These are phyloP conservation scores for Xanthoceras sorbifolium DNA, from an alignment of 345 rosid genomes.

Conservation along the genomic window DNA sequence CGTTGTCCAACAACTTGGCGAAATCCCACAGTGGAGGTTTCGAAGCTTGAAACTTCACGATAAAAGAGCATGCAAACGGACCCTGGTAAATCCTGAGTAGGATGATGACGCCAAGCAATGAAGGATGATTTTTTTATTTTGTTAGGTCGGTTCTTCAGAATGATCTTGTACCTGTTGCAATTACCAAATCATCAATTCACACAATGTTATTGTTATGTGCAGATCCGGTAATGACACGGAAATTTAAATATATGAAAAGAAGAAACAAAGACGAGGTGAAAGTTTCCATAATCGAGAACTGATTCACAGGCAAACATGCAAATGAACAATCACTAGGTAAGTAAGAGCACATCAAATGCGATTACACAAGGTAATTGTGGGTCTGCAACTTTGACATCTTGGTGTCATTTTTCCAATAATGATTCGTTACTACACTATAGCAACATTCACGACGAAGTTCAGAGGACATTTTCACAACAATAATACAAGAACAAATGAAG, in stretches of 20 bases:
- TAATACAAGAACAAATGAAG: neutral
- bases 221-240: neutral
- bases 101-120: neutral
- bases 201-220: neutral
- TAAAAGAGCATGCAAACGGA: neutral
- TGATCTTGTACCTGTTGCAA: constrained; percentile 27
- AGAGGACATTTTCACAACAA: neutral
- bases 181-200: neutral
- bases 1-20: neutral
- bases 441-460: neutral
- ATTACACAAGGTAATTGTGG: neutral
- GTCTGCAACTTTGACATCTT: neutral
- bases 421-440: neutral
- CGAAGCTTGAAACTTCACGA: neutral
- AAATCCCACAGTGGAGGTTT: neutral
- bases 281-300: neutral
- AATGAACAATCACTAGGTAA: neutral
- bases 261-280: neutral
- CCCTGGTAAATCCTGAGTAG: neutral
- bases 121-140: neutral
- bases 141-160: constrained; percentile 16
- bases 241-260: neutral
- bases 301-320: neutral
- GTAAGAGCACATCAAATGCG: neutral
- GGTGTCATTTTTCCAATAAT: neutral